Conservation (phyloP, 176 grass and related monocot species). For the Tuctoria greenei region DNA sequence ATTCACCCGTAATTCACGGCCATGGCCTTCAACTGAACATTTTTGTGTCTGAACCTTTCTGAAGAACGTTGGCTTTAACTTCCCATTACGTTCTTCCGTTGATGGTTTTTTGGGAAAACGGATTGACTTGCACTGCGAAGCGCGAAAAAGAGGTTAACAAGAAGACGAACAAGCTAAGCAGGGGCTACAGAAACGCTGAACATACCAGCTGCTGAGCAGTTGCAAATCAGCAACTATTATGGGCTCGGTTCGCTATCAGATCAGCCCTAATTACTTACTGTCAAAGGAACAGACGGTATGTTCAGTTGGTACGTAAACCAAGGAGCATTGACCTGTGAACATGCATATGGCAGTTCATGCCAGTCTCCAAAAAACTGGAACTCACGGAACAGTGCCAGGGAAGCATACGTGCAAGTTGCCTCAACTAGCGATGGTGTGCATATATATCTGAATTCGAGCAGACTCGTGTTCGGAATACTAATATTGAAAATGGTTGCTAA, state of each 20-base stretch:
- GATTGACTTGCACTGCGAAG: neutral
- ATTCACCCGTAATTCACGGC: conserved; percentile 1
- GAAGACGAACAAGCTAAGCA: neutral
- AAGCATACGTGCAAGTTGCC: neutral
- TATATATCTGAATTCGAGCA: too few relatives aligned
- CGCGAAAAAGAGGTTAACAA: neutral
- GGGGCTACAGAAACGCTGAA: neutral
- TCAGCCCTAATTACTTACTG: conserved; percentile 9
- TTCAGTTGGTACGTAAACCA: conserved; percentile 14
- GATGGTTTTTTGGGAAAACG: neutral
- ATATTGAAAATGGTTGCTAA: too few relatives aligned
- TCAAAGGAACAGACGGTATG: conserved; percentile 30
- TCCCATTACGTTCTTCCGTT: neutral
- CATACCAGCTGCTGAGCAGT: conserved; percentile 20
- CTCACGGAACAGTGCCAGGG: too few relatives aligned
- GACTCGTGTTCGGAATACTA: too few relatives aligned
- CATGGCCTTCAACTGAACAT: neutral
- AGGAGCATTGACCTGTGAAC: conserved; percentile 13
- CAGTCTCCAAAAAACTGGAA: neutral
- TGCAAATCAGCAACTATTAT: conserved; percentile 4
- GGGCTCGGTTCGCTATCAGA: conserved; percentile 7
- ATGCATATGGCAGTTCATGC: conserved; percentile 1
- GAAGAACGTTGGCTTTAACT: neutral
- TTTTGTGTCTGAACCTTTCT: neutral
- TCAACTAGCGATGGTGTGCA: neutral